Percentiles rank a stretch among this genome's conserved stretches.
These are phyloP conservation scores for Saccharomyces jurei DNA, from an alignment of 805 yeast species.

Conservation along the genomic window DNA sequence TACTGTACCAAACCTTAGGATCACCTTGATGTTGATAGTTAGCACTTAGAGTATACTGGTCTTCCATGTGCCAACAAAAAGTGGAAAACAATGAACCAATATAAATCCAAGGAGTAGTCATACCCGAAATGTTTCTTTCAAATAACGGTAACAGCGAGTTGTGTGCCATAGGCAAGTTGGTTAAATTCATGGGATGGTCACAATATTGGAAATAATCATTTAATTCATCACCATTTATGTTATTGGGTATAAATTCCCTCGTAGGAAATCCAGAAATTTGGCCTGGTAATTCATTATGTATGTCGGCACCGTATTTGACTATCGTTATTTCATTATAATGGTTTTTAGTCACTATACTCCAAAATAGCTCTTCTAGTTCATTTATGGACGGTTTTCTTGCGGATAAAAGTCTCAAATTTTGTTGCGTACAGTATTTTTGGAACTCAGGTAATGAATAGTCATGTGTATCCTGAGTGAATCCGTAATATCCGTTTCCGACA, in stretches of 20 bases:
- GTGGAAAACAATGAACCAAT: slow-evolving; percentile 85
- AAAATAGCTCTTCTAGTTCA: slow-evolving; percentile 54
- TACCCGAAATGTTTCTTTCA: slow-evolving; percentile 70
- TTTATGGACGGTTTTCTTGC: slow-evolving; percentile 22
- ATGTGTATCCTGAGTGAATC: slow-evolving; percentile 63
- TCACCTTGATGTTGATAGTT: slow-evolving; percentile 89
- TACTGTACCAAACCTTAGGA: slow-evolving; percentile 89
- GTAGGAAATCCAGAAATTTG: slow-evolving; percentile 74
- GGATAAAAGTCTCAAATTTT: slow-evolving; percentile 29
- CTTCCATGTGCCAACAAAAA: slow-evolving; percentile 96
- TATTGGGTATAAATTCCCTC: slow-evolving; percentile 24
- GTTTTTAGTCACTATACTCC: slow-evolving; percentile 44
- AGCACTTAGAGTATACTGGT: slow-evolving; percentile 83
- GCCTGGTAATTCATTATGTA: slow-evolving; percentile 56
- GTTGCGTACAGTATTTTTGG: slow-evolving; percentile 42
- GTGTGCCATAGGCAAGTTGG: slow-evolving; percentile 58
- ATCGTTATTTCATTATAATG: slow-evolving; percentile 36
- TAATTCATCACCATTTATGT: slow-evolving; percentile 8
- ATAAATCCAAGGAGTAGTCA: slow-evolving; percentile 93
- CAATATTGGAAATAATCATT: slow-evolving; percentile 33
- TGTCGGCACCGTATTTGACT: slow-evolving; percentile 80
- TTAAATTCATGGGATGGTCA: slow-evolving; percentile 66
- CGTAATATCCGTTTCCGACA: slow-evolving; percentile 82
- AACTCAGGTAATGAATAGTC: slow-evolving; percentile 55
- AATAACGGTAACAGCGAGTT: slow-evolving; percentile 65